Conservation (phyloP, 371 early-diverging fungal species). For the Globomyces sp. region DNA sequence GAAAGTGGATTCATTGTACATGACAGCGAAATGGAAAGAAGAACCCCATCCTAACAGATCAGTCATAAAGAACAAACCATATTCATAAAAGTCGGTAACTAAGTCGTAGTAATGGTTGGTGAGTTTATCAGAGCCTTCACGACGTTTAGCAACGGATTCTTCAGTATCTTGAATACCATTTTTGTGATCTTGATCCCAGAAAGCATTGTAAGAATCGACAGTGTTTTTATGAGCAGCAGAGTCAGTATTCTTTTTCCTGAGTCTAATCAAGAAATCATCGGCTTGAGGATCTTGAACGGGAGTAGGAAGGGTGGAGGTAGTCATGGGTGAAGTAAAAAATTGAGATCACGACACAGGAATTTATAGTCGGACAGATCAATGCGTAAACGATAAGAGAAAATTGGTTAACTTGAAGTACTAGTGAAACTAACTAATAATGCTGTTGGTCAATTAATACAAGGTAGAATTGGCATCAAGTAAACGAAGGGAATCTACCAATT, state of each 20-base stretch:
- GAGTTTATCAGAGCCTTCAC: conserved; percentile 30
- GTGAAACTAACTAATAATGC: no score
- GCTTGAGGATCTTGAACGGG: conserved; percentile 37
- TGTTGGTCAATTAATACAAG: no score
- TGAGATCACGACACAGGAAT: no score
- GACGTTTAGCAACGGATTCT: conserved; percentile 35
- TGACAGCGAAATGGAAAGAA: conserved; percentile 90
- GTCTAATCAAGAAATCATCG: conserved; percentile 36
- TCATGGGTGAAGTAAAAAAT: neutral
- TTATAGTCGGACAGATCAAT: no score
- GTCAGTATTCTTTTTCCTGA: conserved; percentile 41
- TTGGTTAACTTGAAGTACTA: no score
- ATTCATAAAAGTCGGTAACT: conserved; percentile 51
- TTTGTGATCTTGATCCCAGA: conserved; percentile 43
- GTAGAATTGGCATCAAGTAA: no score
- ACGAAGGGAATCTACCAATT: no score
- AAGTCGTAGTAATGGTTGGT: conserved; percentile 51
- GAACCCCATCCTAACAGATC: conserved; percentile 72
- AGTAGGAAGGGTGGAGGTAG: conserved; percentile 21
- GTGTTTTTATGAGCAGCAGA: conserved; percentile 35
- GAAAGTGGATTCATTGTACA: conserved; percentile 74
- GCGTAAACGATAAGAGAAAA: no score
- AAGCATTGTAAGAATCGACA: conserved; percentile 42
- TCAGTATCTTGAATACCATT: conserved; percentile 29
- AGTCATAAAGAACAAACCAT: conserved; percentile 28